A percentile compares a stretch with the other conserved stretches of the same genome.
Evolutionary conservation across 257 asterid genomes (phyloP).

Genomic region (Solanum clarkiae): DNA sequence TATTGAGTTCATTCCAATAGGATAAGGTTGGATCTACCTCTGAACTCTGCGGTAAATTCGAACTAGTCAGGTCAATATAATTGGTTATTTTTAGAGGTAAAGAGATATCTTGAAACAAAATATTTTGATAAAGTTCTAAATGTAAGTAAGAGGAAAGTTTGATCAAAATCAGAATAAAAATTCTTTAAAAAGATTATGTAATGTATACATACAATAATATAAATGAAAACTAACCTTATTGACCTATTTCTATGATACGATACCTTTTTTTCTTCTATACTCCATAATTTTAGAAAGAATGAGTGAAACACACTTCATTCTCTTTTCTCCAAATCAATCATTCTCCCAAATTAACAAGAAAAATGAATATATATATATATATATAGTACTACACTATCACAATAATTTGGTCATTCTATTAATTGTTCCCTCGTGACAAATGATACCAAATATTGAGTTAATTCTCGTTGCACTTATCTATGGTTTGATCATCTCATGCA

Average conservation of each 20-base stretch:
- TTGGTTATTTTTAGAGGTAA: not conserved
- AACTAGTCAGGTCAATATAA: not conserved
- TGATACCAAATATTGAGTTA: constrained; percentile 18
- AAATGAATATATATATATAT: not conserved
- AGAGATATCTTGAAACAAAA: not conserved
- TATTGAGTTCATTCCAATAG: no score
- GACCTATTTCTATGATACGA: not conserved
- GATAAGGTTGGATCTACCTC: not conserved
- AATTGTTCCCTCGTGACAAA: not conserved
- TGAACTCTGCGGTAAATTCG: not conserved
- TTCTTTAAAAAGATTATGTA: not conserved
- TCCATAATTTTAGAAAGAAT: not conserved
- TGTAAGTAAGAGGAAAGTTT: not conserved
- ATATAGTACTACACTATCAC: not conserved
- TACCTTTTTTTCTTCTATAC: not conserved
- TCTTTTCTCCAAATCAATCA: not conserved
- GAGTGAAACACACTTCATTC: constrained; percentile 23
- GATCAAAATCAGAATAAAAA: not conserved
- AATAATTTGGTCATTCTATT: not conserved
- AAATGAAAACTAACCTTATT: not conserved
- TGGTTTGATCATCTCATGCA: constrained; percentile 13
- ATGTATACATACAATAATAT: not conserved
- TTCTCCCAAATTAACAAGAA: not conserved
- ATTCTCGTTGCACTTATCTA: constrained; percentile 23
- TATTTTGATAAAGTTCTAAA: not conserved